These are phyloP conservation scores for Sordariomycetes sp. DNA, from an alignment of 2,329 filamentous ascomycete species.

Conservation along the genomic window DNA sequence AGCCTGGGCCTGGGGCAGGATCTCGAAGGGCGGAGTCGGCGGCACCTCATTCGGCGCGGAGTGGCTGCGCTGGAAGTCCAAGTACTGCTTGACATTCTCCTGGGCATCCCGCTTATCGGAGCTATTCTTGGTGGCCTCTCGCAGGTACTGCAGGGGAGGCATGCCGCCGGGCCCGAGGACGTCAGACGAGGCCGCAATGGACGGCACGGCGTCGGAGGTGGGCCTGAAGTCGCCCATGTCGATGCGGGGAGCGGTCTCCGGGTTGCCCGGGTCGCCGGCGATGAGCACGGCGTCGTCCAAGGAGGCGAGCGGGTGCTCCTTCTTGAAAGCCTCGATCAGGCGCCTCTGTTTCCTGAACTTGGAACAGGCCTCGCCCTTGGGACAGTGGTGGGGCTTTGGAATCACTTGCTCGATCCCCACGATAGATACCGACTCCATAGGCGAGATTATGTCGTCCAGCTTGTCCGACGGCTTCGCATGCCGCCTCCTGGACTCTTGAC, in stretches of 20 bases:
- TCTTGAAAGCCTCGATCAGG: slow-evolving; percentile 62
- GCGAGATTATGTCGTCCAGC: slow-evolving; percentile 59
- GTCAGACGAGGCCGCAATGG: slow-evolving; percentile 84
- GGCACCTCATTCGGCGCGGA: slow-evolving; percentile 43
- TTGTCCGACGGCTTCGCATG: neutral
- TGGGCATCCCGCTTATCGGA: slow-evolving; percentile 70
- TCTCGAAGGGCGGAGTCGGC: slow-evolving; percentile 58
- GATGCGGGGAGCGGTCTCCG: slow-evolving; percentile 42
- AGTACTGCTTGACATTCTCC: slow-evolving; percentile 86
- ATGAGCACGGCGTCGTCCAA: slow-evolving; percentile 53
- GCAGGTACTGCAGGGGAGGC: slow-evolving; percentile 57
- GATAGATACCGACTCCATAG: slow-evolving; percentile 78
- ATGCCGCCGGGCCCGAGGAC: slow-evolving; percentile 61
- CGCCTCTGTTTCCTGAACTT: slow-evolving; percentile 76
- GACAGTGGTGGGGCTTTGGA: slow-evolving; percentile 74
- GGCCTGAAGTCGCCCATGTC: slow-evolving; percentile 24
- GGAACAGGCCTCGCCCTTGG: slow-evolving; percentile 75
- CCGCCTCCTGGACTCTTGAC: slow-evolving; percentile 13
- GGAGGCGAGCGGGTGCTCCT: slow-evolving; percentile 57
- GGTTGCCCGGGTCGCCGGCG: slow-evolving; percentile 69
- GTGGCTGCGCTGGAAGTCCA: slow-evolving; percentile 66
- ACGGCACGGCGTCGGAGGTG: slow-evolving; percentile 65
- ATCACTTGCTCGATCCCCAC: slow-evolving; percentile 85
- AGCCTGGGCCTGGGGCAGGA: slow-evolving; percentile 9
- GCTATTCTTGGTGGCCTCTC: slow-evolving; percentile 50